phyloP scores from a whole-genome alignment of 345 rosid genomes.

The Geranium rotundifolium region DNA sequence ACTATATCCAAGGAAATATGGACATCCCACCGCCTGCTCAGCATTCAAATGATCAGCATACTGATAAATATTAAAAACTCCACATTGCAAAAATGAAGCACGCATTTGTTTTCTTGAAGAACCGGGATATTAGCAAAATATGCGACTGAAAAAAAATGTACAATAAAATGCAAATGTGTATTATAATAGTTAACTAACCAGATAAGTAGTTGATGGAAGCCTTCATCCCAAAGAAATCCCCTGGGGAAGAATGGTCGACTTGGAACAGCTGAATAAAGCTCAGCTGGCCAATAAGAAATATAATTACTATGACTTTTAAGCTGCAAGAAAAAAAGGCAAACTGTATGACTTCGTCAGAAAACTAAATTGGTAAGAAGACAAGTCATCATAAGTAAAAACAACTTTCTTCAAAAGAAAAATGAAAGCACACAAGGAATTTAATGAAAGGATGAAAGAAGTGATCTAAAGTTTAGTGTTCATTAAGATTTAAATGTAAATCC shows the following conservation, averaged over 20 bases:
- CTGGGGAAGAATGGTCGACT: conserved; percentile 84
- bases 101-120: too few species aligned
- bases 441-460: not conserved
- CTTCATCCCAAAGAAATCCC: conserved; percentile 99
- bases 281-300: conserved; percentile 88
- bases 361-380: conserved; percentile 8
- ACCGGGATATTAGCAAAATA: not conserved
- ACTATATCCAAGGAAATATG: conserved; percentile 72
- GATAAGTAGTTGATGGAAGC: conserved; percentile 80
- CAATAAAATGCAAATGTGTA: not conserved
- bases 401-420: too few species aligned
- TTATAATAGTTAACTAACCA: conserved; percentile 37
- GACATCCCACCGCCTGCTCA: conserved; percentile 86
- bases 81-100: too few species aligned
- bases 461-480: too few species aligned
- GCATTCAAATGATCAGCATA: not conserved
- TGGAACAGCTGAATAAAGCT: conserved; percentile 90
- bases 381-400: not conserved
- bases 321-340: conserved; percentile 33
- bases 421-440: too few species aligned
- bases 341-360: conserved; percentile 24
- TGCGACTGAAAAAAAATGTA: not conserved
- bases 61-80: conserved; percentile 1
- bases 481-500: not conserved
- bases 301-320: conserved; percentile 29